phyloP scores from a whole-genome alignment of 2,329 filamentous ascomycete genomes.

The Venturia oleaginea region DNA sequence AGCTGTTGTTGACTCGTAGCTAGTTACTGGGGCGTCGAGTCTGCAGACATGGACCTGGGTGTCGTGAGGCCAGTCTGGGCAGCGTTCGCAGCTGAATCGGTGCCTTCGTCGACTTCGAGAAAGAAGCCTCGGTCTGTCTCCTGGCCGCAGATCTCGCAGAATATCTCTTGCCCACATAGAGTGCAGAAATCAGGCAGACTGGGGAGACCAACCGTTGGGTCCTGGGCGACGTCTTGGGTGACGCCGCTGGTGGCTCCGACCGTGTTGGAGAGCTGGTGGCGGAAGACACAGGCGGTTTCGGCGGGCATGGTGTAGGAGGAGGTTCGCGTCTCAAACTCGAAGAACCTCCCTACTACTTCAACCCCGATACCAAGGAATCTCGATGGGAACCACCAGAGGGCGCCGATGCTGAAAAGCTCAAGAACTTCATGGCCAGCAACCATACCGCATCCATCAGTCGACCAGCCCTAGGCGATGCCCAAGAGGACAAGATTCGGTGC shows the following conservation, averaged over 20 bases:
- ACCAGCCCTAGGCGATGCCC: constrained; percentile 25
- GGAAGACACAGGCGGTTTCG: constrained; percentile 83
- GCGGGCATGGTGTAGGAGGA: constrained; percentile 92
- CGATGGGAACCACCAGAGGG: constrained; percentile 88
- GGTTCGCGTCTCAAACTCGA: constrained; percentile 95
- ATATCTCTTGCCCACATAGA: constrained; percentile 49
- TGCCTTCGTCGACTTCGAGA: constrained; percentile 33
- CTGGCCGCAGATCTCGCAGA: constrained; percentile 44
- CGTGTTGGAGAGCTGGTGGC: constrained; percentile 84
- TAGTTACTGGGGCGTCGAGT: background rate
- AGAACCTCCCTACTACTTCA: constrained; percentile 99
- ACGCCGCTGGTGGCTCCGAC: constrained; percentile 94
- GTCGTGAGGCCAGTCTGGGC: constrained; percentile 6
- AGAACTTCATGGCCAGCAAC: constrained; percentile 84
- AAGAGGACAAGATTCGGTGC: constrained; percentile 79
- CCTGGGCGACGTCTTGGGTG: constrained; percentile 90
- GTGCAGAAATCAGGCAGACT: constrained; percentile 39
- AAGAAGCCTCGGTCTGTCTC: constrained; percentile 35
- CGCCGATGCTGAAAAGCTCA: constrained; percentile 86
- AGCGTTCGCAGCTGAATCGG: constrained; percentile 13
- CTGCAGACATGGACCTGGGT: constrained; percentile 2
- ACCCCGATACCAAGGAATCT: constrained; percentile 73
- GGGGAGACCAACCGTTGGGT: constrained; percentile 84
- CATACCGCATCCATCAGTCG: constrained; percentile 54
- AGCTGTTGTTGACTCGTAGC: constrained; percentile 10